Conservation (phyloP, 345 rosid species). For the Syzygium aqueum region DNA sequence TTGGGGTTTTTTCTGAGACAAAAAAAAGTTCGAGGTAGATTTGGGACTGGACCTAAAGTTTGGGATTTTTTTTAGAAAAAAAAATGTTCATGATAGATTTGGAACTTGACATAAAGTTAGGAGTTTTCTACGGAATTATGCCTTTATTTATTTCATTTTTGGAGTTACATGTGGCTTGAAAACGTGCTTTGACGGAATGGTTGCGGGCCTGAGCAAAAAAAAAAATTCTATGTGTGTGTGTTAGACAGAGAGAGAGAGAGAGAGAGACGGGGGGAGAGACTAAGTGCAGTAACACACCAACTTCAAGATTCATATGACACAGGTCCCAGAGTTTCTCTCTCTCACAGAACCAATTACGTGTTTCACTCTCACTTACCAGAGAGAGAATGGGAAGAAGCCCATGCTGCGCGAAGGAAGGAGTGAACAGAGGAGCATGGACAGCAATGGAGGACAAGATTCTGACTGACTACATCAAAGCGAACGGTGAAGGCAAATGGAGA, state of each 20-base stretch:
- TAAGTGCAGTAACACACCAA: neutral
- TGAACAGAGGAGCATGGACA: conserved; percentile 25
- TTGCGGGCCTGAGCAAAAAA: neutral
- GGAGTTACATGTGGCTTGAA: neutral
- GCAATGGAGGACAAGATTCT: conserved; percentile 22
- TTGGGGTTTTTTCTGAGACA: too few relatives aligned
- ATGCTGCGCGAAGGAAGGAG: conserved; percentile 16
- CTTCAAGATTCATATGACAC: neutral
- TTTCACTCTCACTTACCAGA: neutral
- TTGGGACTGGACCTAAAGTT: too few relatives aligned
- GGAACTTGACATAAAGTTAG: too few relatives aligned
- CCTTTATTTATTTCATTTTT: neutral
- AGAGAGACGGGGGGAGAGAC: neutral
- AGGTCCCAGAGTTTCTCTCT: neutral
- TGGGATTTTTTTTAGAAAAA: too few relatives aligned
- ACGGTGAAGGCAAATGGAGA: conserved; percentile 30
- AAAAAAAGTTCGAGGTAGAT: too few relatives aligned
- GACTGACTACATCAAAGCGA: conserved; percentile 11
- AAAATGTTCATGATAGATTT: too few relatives aligned
- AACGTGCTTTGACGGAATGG: neutral
- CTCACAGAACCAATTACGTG: neutral
- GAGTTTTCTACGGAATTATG: too few relatives aligned
- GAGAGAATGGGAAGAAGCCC: conserved; percentile 16
- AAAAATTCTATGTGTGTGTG: neutral
- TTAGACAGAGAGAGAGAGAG: neutral